phyloP scores from a whole-genome alignment of 108 stramenopile genomes.

The Conticribra weissflogii region DNA sequence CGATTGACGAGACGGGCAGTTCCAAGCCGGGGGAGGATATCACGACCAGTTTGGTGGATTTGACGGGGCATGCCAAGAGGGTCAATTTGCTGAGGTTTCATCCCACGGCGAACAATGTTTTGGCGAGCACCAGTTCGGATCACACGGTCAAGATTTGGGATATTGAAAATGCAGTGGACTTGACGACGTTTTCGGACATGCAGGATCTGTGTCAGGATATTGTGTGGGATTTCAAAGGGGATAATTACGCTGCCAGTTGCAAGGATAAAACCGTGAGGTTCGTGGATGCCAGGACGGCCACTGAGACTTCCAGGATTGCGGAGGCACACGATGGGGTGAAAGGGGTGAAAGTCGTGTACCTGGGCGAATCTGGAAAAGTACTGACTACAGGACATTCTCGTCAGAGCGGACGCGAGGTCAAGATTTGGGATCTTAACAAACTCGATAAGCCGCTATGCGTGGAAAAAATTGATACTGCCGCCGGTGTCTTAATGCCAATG shows the following conservation, averaged over 20 bases:
- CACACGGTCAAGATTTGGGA: constrained; percentile 97
- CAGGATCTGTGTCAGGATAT: constrained; percentile 94
- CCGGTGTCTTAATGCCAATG: constrained; percentile 97
- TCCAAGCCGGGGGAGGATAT: constrained; percentile 80
- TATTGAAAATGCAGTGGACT: constrained; percentile 79
- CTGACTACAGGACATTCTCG: constrained; percentile 93
- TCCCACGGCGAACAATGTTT: constrained; percentile 92
- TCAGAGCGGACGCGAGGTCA: constrained; percentile 92
- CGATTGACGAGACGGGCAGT: constrained; percentile 89
- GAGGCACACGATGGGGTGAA: constrained; percentile 94
- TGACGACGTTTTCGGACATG: constrained; percentile 70
- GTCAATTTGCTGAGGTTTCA: constrained; percentile 93
- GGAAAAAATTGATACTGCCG: constrained; percentile 95
- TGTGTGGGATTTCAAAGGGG: constrained; percentile 93
- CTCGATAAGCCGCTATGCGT: constrained; percentile 67
- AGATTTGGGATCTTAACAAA: constrained; percentile 96
- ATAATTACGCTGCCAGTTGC: constrained; percentile 84
- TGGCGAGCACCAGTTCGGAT: constrained; percentile 86
- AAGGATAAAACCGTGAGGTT: constrained; percentile 97
- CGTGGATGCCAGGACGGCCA: constrained; percentile 83
- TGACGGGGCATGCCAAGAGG: constrained; percentile 92
- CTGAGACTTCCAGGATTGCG: constrained; percentile 52
- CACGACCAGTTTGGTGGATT: constrained; percentile 84
- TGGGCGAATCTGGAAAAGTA: constrained; percentile 91
- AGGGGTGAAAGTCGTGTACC: constrained; percentile 85